Conservation (phyloP, 305 asterid genomes). For the Caryopteris hybrid region DNA sequence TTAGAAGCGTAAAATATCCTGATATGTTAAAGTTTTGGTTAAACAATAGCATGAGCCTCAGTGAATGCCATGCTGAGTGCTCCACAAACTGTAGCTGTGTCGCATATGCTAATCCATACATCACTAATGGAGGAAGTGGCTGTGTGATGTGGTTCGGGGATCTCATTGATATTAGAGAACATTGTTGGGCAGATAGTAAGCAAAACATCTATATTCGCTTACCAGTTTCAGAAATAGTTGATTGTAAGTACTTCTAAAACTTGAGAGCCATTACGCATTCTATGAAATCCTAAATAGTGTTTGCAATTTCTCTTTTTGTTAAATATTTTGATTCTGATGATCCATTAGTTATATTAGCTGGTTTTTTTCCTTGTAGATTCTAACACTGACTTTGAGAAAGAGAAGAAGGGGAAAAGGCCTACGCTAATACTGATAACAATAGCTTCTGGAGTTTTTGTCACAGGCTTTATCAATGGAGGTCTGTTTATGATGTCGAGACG, state of each 20-base stretch:
- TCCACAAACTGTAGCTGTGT: conserved; percentile 33
- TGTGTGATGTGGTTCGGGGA: conserved; percentile 48
- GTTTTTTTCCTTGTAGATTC: background rate
- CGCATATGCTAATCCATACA: conserved; percentile 34
- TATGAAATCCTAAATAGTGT: background rate
- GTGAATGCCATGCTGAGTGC: conserved; percentile 32
- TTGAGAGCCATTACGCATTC: too few relatives aligned
- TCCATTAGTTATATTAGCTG: background rate
- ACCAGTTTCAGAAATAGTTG: conserved; percentile 21
- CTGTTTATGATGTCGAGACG: background rate
- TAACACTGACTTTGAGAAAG: background rate
- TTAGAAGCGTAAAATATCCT: conserved; percentile 12
- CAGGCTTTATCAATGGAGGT: conserved; percentile 12
- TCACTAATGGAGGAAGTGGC: conserved; percentile 25
- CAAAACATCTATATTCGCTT: conserved; percentile 28
- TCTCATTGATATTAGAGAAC: conserved; percentile 33
- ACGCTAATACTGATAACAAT: conserved; percentile 8
- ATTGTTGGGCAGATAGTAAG: conserved; percentile 1
- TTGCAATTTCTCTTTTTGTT: background rate
- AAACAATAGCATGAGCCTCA: conserved; percentile 23
- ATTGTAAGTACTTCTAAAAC: background rate
- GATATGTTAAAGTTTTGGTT: conserved; percentile 16
- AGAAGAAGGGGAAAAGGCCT: conserved; percentile 5
- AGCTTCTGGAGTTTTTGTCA: conserved; percentile 21
- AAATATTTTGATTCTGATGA: background rate